Evolutionary conservation across 73 alveolate genomes (phyloP), one percentile per base, ranked within the genome.

Genomic region (Paramecium sonneborni): DNA sequence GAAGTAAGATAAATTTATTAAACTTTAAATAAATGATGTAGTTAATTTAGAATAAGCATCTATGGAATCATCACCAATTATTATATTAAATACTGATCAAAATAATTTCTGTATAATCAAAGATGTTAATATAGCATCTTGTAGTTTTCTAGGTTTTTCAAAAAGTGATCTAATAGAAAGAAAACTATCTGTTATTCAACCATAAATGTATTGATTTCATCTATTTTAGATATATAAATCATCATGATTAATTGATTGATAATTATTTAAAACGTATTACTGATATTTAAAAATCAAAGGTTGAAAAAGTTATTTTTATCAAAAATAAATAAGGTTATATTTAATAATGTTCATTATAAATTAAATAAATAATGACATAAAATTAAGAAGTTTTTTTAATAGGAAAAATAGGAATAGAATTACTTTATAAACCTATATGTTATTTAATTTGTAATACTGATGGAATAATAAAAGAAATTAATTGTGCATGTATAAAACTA

Each of bases 231-330:
- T 74, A 74, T 35, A 35, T 74, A 15, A 35, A 74, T 30, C 20
- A n/a, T 84, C 92, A 84, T 84, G 92, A 84, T 84, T 15, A 84
- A 84, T 46, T 84, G 20, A 30, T 84, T 26, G 92, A 84, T 2
- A 24, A 55, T 10, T 84, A 34, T 26, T 39, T 84, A 34, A 84
- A 67, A 67, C 44, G 48, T 30, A 21, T 24, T 5, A 84, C 48
- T 26, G 76, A 85, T 0, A 30, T 32, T 10, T 6, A 84, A 18
- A 32, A 74, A 4, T 74, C 92, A 55, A 24, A 34, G 20, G 52
- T 39, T 34, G 35, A 57, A 84, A 43, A 85, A 15, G 92, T 38
- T n/a, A 57, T 84, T 12, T 84, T 84, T 58, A 34, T 48, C 2
- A 55, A 55, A 20, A 48, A 38, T 20, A 84, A 84, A 48, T 84